Conservation (phyloP, 352 stramenopile species). For the Globisporangium recalcitrans region DNA sequence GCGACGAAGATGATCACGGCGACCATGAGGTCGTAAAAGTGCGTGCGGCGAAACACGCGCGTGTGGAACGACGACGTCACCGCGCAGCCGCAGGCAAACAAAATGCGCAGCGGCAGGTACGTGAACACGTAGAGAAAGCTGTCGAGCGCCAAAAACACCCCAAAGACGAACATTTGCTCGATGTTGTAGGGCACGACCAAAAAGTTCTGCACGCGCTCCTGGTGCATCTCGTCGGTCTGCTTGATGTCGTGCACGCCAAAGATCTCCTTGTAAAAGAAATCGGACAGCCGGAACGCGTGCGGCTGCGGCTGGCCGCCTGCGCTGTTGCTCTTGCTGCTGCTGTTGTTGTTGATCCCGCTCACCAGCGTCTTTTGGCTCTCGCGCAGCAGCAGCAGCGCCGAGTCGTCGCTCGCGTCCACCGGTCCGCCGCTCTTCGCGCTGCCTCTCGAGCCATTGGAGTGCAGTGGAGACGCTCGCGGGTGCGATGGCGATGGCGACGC, state of each 20-base stretch:
- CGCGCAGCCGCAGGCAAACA: slow-evolving; percentile 70
- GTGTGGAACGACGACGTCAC: slow-evolving; percentile 74
- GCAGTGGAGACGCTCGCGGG: not conserved
- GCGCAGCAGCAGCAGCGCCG: slow-evolving; percentile 1
- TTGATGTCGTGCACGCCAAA: slow-evolving; percentile 83
- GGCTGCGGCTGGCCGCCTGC: slow-evolving; percentile 21
- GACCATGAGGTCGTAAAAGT: slow-evolving; percentile 92
- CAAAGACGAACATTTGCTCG: slow-evolving; percentile 90
- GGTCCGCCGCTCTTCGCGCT: not conserved
- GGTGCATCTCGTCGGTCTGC: slow-evolving; percentile 59
- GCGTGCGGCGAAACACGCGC: slow-evolving; percentile 74
- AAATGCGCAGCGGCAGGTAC: slow-evolving; percentile 91
- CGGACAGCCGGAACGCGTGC: slow-evolving; percentile 53
- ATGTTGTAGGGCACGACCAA: slow-evolving; percentile 67
- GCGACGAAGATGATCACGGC: slow-evolving; percentile 75
- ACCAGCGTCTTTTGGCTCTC: not conserved
- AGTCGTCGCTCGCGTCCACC: not conserved
- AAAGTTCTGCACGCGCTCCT: slow-evolving; percentile 82
- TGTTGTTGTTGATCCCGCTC: not conserved
- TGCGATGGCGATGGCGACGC: not conserved
- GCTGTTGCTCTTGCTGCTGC: too few relatives aligned
- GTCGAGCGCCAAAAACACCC: slow-evolving; percentile 93
- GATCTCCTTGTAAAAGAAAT: slow-evolving; percentile 85
- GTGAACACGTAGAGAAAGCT: slow-evolving; percentile 97
- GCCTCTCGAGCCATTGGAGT: not conserved